Percentiles rank a stretch among this genome's conserved stretches.
These are phyloP conservation scores for Grosmannia huntii DNA, from an alignment of 2,329 filamentous ascomycete species.

Conservation along the genomic window DNA sequence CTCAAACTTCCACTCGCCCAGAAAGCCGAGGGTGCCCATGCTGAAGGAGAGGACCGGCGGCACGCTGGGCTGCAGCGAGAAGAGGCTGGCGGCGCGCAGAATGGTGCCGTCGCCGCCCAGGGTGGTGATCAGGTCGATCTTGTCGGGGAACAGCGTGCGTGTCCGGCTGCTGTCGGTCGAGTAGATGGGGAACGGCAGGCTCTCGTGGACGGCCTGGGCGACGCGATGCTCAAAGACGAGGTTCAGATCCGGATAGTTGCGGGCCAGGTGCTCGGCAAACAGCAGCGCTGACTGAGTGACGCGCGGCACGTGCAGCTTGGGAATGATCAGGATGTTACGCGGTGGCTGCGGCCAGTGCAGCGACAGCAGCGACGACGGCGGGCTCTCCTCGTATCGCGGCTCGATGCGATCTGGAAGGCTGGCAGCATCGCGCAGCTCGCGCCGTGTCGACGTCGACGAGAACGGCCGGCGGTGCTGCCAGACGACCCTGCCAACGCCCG, in stretches of 20 bases:
- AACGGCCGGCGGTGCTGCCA: conserved; percentile 20
- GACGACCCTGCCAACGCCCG: not conserved
- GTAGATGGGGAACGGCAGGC: conserved; percentile 63
- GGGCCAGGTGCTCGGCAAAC: conserved; percentile 59
- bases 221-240: conserved; percentile 72
- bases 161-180: conserved; percentile 34
- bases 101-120: conserved; percentile 92
- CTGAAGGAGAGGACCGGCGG: conserved; percentile 90
- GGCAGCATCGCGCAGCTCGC: conserved; percentile 36
- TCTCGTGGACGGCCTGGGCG: conserved; percentile 57
- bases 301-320: conserved; percentile 42
- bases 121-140: conserved; percentile 80
- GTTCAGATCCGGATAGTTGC: conserved; percentile 68
- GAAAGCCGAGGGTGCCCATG: conserved; percentile 90
- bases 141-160: conserved; percentile 49
- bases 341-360: conserved; percentile 42
- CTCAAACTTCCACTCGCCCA: conserved; percentile 91
- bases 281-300: conserved; percentile 39
- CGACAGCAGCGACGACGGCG: conserved; percentile 39
- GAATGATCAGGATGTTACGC: conserved; percentile 43
- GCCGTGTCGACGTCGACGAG: conserved; percentile 30
- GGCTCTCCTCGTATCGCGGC: conserved; percentile 51
- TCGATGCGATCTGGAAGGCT: conserved; percentile 41
- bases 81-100: conserved; percentile 72
- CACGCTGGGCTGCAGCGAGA: conserved; percentile 67